A percentile compares a stretch with the other conserved stretches of the same genome.
phyloP scores from a whole-genome alignment of 306 rosid genomes.

The Cercis canadensis region DNA sequence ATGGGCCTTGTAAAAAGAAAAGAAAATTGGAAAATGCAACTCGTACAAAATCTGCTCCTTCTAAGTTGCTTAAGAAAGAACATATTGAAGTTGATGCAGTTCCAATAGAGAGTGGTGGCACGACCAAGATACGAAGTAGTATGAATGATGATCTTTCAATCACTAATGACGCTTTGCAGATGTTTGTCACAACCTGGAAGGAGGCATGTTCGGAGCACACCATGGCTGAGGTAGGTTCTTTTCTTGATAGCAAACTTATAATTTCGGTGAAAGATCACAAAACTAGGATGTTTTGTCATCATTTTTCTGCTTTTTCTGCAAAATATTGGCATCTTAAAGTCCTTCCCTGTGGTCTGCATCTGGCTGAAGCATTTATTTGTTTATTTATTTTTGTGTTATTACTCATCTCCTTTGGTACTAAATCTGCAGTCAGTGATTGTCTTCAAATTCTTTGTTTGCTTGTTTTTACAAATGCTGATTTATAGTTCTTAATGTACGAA shows the following conservation, averaged over 20 bases:
- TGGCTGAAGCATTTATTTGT: not conserved
- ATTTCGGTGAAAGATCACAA: not conserved
- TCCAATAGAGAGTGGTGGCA: slow-evolving; percentile 23
- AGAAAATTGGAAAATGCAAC: slow-evolving; percentile 43
- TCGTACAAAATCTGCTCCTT: slow-evolving; percentile 37
- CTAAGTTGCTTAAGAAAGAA: slow-evolving; percentile 41
- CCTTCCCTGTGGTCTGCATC: not conserved
- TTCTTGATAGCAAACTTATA: not conserved
- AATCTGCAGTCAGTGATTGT: slow-evolving; percentile 1
- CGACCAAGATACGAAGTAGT: slow-evolving; percentile 21
- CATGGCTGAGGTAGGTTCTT: slow-evolving; percentile 61
- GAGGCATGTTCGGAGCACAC: slow-evolving; percentile 60
- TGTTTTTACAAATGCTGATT: slow-evolving; percentile 29
- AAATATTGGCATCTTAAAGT: not conserved
- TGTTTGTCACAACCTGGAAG: slow-evolving; percentile 82
- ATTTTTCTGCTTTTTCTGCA: slow-evolving; percentile 10
- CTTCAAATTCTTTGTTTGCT: slow-evolving; percentile 13
- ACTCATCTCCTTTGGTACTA: slow-evolving; percentile 12
- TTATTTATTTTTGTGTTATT: not conserved
- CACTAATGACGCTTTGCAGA: slow-evolving; percentile 51
- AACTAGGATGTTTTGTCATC: not conserved
- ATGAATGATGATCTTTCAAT: slow-evolving; percentile 46
- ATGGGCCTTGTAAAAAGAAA: slow-evolving; percentile 49
- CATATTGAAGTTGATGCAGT: slow-evolving; percentile 36
- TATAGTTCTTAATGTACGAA: slow-evolving; percentile 27